Base-by-base conservation (phyloP, 1,284 basidiomycete genomes). In the Moniliophthora roreri region DNA sequence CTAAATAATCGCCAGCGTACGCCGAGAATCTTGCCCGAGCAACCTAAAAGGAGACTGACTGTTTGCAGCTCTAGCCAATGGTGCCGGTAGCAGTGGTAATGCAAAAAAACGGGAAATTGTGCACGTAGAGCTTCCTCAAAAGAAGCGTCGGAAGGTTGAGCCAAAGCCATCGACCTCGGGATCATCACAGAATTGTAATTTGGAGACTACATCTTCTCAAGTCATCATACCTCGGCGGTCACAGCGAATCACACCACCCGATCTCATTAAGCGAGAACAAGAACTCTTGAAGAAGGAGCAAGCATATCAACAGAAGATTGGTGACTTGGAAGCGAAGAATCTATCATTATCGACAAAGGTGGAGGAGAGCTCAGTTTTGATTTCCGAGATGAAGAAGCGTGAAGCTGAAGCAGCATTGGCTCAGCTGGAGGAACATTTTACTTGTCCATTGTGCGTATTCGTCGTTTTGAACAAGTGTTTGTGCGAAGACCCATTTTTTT, bases 391-490 rank as follows among this genome's bases (percentile, higher is more conserved):
- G 21, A 68, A 71, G 42, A 67, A 75, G 26, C 69, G 70, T 47
- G 74, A 77, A 55, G 68, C 69, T 1, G 67, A 73, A 56, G 65
- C 68, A 38, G 69, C 68, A 26, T 61, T 85, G 56, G 69, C 68
- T 11, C 74, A 80, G 51, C 69, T 87, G 0, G 82, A 86, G 58
- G 82, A 84, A 40, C 75, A 80, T 63, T 85, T 81, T 56, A 73
- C 72, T 41, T 84, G 80, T 65, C 66, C 79, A 35, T 58, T 81
- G 80, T 82, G 63, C 60, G 79, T 65, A 28, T 57, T 11, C 13
- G 34, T n/a, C n/a, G n/a, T n/a, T n/a, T n/a, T n/a, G n/a, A n/a
- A 52, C 21, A 24, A 54, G 42, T 53, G 23, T 52, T 50, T 52
- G 44, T 49, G 52, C 42, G 34, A 41, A 26, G 13, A 16, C 10